Evolutionary conservation across 2,329 filamentous ascomycete species (phyloP).

Genomic region (Botrytis fabae): DNA sequence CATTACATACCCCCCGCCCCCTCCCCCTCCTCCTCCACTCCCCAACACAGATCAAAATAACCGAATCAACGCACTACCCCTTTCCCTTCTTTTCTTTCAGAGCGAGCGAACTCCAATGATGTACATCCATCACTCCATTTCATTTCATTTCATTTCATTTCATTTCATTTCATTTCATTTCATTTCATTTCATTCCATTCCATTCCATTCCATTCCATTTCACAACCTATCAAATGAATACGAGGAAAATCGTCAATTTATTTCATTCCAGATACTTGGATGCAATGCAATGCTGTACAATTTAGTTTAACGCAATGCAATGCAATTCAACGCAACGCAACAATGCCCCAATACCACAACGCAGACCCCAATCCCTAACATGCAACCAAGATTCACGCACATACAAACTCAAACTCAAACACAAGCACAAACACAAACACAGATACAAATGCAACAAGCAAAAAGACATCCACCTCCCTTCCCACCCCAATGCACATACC

Average conservation of each 20-base stretch:
- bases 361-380: neutral
- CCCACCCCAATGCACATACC: neutral
- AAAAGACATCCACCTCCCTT: neutral
- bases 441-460: neutral
- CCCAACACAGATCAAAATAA: neutral
- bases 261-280: neutral
- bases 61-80: neutral
- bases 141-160: no score
- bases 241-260: neutral
- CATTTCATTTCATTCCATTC: no score
- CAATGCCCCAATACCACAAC: neutral
- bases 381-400: neutral
- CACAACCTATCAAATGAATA: fast-evolving
- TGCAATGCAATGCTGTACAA: neutral
- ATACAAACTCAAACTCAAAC: neutral
- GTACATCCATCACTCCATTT: no score
- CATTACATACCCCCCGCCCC: neutral
- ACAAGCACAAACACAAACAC: neutral
- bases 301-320: neutral
- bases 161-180: no score
- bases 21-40: neutral
- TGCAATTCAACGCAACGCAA: neutral
- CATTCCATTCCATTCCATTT: no score
- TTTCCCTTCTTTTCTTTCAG: neutral
- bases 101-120: no score